Conservation (phyloP, 306 rosid genomes). For the Trichosanthes truncata region DNA sequence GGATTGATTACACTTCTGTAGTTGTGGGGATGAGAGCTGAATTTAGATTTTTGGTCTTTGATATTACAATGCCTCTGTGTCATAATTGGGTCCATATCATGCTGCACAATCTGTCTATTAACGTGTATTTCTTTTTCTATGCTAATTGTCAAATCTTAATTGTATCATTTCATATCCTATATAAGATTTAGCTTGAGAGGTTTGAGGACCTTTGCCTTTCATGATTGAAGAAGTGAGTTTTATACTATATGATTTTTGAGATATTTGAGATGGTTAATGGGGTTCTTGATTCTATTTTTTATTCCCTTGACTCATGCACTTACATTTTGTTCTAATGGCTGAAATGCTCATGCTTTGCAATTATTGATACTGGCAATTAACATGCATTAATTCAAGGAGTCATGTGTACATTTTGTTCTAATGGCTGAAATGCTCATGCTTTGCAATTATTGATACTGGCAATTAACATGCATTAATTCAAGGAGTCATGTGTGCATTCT, state of each 20-base stretch:
- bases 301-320: neutral
- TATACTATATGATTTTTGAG: no score
- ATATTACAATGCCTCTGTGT: neutral
- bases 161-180: neutral
- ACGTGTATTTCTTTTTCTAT: neutral
- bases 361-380: neutral
- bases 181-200: neutral
- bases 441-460: no score
- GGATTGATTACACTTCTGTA: conserved; percentile 1
- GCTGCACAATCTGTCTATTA: neutral
- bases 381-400: neutral
- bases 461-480: no score
- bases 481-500: no score
- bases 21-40: neutral
- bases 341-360: neutral
- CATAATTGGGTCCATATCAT: neutral
- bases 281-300: neutral
- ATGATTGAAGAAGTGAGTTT: neutral
- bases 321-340: neutral
- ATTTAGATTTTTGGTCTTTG: neutral
- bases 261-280: neutral
- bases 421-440: no score
- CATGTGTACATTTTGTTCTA: no score
- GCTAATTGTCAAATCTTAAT: neutral
- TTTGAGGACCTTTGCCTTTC: neutral